Evolutionary conservation across 805 yeast species (phyloP).

Genomic region (Saccharomycopsis capsularis): DNA sequence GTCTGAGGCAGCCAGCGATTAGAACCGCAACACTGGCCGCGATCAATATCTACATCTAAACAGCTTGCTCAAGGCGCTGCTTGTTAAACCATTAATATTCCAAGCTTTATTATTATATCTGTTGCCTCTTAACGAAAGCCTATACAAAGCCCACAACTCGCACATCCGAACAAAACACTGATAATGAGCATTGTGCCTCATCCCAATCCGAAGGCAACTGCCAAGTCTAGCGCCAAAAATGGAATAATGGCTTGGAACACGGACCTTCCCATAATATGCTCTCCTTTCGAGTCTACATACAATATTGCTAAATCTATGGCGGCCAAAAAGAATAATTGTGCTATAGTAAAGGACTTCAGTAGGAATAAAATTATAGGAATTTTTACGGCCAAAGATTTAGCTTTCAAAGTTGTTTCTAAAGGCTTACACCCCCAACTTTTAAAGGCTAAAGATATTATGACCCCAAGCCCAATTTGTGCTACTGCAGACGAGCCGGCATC

Average conservation of each 20-base stretch:
- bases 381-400: conserved; percentile 41
- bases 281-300: conserved; percentile 29
- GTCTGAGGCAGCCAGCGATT: too few relatives aligned
- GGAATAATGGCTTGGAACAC: conserved; percentile 24
- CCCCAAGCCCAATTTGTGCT: conserved; percentile 32
- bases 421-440: conserved; percentile 27
- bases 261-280: conserved; percentile 33
- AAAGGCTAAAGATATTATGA: conserved; percentile 34
- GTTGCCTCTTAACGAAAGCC: too few relatives aligned
- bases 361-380: conserved; percentile 32
- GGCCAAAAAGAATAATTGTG: conserved; percentile 35
- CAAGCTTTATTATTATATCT: too few relatives aligned
- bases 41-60: too few relatives aligned
- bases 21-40: too few relatives aligned
- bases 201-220: not conserved
- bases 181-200: not conserved
- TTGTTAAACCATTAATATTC: too few relatives aligned
- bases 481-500: conserved; percentile 35
- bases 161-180: too few relatives aligned
- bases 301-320: conserved; percentile 34
- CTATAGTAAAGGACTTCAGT: conserved; percentile 30
- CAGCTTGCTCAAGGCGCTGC: too few relatives aligned
- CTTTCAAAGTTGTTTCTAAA: conserved; percentile 34
- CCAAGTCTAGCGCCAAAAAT: not conserved
- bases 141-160: too few relatives aligned